phyloP scores from a whole-genome alignment of 495 filamentous ascomycete species.

The Corynascus novoguineensis region DNA sequence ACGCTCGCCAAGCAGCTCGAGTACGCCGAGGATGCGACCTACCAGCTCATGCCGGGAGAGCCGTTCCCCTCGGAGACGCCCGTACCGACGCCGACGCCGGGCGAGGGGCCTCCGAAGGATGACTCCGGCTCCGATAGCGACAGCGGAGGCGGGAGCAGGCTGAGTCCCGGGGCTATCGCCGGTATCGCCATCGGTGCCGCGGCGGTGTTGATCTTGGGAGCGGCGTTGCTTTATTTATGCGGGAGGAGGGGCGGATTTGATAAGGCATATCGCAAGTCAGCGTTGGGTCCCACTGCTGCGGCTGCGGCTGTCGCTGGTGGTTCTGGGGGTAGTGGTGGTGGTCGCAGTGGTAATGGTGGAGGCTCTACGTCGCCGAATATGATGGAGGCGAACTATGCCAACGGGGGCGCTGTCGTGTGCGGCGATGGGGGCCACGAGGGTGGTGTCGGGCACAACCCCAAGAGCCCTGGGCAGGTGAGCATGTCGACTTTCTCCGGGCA shows the following conservation, averaged over 20 bases:
- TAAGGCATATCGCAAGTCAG: conserved; percentile 26
- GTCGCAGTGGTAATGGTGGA: background rate
- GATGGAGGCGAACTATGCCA: conserved; percentile 20
- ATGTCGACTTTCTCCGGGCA: conserved; percentile 15
- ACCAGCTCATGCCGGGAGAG: conserved; percentile 37
- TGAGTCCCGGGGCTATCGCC: conserved; percentile 40
- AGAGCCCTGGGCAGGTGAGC: conserved; percentile 28
- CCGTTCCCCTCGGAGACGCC: conserved; percentile 30
- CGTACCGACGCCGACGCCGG: conserved; percentile 10
- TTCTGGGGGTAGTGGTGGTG: background rate
- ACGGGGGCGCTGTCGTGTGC: background rate
- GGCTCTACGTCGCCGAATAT: conserved; percentile 11
- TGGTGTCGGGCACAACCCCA: conserved; percentile 12
- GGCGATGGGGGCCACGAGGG: background rate
- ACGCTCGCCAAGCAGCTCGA: conserved; percentile 30
- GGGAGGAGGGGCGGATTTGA: conserved; percentile 37
- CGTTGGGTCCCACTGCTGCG: background rate
- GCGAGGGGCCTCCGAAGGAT: conserved; percentile 6
- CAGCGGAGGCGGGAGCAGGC: background rate
- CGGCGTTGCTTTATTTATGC: conserved; percentile 38
- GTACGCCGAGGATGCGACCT: conserved; percentile 25
- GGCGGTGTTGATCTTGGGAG: conserved; percentile 34
- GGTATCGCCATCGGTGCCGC: conserved; percentile 45
- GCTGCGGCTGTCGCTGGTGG: background rate
- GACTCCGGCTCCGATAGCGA: background rate